phyloP scores from a whole-genome alignment of 768 basidiomycete species.

The Chalciporus sphaerocephalus region DNA sequence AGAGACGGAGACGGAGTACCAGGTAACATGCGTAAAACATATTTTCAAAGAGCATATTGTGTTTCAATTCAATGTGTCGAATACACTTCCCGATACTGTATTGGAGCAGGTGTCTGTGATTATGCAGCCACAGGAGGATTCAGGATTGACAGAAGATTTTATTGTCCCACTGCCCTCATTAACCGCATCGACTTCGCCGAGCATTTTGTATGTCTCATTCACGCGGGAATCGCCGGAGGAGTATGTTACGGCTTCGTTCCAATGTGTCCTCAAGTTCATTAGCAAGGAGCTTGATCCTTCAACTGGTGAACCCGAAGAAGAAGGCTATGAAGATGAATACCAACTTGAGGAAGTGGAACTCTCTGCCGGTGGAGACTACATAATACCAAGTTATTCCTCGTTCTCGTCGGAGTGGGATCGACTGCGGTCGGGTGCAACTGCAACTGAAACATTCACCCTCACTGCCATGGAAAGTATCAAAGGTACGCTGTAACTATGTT shows the following conservation, averaged over 20 bases:
- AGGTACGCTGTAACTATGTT: constrained; percentile 49
- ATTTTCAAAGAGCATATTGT: constrained; percentile 93
- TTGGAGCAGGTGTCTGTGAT: constrained; percentile 91
- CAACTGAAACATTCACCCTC: constrained; percentile 91
- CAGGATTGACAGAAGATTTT: constrained; percentile 85
- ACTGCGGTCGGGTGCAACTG: constrained; percentile 66
- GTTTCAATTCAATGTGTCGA: constrained; percentile 99
- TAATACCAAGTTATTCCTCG: constrained; percentile 89
- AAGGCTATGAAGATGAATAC: constrained; percentile 99
- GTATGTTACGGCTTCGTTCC: constrained; percentile 82
- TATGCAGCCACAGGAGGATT: constrained; percentile 78
- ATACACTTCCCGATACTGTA: constrained; percentile 93
- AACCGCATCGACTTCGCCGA: constrained; percentile 66
- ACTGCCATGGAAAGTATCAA: constrained; percentile 91
- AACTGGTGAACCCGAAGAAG: constrained; percentile 92
- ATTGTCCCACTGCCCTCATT: constrained; percentile 81
- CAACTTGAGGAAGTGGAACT: constrained; percentile 95
- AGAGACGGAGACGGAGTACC: constrained; percentile 97
- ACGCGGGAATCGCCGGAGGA: constrained; percentile 73
- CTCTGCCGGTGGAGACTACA: constrained; percentile 88
- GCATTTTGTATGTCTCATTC: constrained; percentile 90
- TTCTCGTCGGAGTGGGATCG: constrained; percentile 97
- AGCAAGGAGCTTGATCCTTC: constrained; percentile 97
- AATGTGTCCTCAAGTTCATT: constrained; percentile 87
- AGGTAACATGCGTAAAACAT: constrained; percentile 95